Evolutionary conservation across 768 basidiomycete species (phyloP).

Genomic region (Collybiopsis confluens): DNA sequence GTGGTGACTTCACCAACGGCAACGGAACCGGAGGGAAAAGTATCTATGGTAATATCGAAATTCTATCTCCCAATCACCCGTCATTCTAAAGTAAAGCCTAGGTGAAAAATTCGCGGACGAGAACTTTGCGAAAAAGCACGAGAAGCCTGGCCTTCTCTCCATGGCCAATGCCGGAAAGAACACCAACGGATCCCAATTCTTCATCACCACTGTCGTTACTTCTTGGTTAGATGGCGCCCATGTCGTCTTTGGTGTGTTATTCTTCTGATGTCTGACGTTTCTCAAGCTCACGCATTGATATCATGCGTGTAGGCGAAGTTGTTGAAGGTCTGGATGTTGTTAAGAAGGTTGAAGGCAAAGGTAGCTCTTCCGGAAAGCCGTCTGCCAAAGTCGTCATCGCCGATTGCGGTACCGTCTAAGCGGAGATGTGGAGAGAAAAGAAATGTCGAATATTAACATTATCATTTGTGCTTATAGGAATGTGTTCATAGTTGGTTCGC

Average conservation of each 20-base stretch:
- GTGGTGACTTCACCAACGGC: slow-evolving; percentile 83
- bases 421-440: neutral
- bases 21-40: slow-evolving; percentile 91
- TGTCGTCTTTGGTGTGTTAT: slow-evolving; percentile 4
- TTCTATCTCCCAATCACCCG: no score
- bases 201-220: slow-evolving; percentile 92
- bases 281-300: neutral
- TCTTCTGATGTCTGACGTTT: neutral
- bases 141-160: slow-evolving; percentile 6
- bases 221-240: slow-evolving; percentile 72
- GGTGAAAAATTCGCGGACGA: slow-evolving; percentile 61
- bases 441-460: slow-evolving; percentile 3
- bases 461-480: slow-evolving; percentile 5
- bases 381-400: neutral
- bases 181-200: slow-evolving; percentile 97
- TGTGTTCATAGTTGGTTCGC: no score
- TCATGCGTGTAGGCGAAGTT: slow-evolving; percentile 6
- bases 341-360: slow-evolving; percentile 1
- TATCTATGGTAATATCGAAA: slow-evolving; percentile 61
- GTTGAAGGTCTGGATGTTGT: slow-evolving; percentile 4
- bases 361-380: neutral
- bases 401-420: slow-evolving; percentile 2
- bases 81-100: no score
- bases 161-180: slow-evolving; percentile 91
- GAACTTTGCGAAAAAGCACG: slow-evolving; percentile 6